Base-by-base conservation (phyloP, 129 eudicot genomes). In the Helianthus tuberosus region DNA sequence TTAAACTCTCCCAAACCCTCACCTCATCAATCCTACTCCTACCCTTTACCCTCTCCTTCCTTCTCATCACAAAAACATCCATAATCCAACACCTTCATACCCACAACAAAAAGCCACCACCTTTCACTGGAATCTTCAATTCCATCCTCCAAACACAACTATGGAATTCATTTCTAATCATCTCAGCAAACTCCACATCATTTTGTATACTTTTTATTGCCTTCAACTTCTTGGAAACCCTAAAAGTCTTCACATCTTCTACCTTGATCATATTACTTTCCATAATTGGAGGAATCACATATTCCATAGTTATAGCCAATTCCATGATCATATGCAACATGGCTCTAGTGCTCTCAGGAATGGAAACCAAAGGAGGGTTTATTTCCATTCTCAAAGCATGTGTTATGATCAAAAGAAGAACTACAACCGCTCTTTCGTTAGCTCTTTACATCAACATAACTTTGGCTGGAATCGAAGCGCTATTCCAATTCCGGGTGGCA, bases 1-100 rank as follows among this genome's bases (percentile, higher is more conserved):
- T 86, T 23, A 85, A 89, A 77, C 92, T 89, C 83, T 86, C 98
- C 11, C 91, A 89, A 75, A 84, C 96, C 69, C 77, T 88, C 67
- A 66, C 88, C 13, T 70, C 91, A 39, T 77, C 84, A 62, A 47
- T 86, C 65, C 58, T 93, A 36, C 81, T 80, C 66, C 72, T 88
- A 17, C 92, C 95, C 60, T 84, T 93, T 53, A 61, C 94, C 41
- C 35, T 93, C 49, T 80, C 96, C 66, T 93, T 79, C 77, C 92
- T 93, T 52, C 88, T 93, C 72, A 27, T 93, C 15, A 65, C 96
- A 5, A 93, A 93, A 62, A 64, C 96, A 15, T 60, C 77, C 59
- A 72, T 88, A 61, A 78, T 93, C 25, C 87, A 77, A 39, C 53
- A 65, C 72, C 81, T 89, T 38, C 32, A 51, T 54, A 69, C 67